These are phyloP conservation scores for Aspergillus chevalieri DNA, from an alignment of 2,329 filamentous ascomycete genomes.

Conservation along the genomic window DNA sequence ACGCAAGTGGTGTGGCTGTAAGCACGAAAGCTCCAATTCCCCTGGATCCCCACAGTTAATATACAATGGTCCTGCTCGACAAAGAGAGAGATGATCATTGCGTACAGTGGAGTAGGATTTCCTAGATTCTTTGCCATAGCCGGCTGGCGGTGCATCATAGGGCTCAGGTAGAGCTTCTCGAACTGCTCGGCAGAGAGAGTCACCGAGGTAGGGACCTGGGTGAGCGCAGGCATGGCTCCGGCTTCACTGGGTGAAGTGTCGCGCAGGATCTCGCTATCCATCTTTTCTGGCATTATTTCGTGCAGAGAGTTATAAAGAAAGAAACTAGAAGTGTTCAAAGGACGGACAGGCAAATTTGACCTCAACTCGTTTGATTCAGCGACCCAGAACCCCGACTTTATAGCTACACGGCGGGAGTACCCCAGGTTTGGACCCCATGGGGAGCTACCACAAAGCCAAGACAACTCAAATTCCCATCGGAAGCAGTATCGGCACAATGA, in stretches of 20 bases:
- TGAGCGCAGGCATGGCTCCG: background rate
- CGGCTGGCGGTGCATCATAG: constrained; percentile 26
- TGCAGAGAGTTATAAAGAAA: too few relatives aligned
- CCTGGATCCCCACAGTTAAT: background rate
- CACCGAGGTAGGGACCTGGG: constrained; percentile 12
- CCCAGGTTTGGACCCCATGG: too few relatives aligned
- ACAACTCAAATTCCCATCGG: too few relatives aligned
- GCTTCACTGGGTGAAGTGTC: background rate
- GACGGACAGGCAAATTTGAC: too few relatives aligned
- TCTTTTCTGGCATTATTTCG: background rate
- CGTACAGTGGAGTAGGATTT: constrained; percentile 28
- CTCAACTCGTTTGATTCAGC: too few relatives aligned
- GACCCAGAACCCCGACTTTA: too few relatives aligned
- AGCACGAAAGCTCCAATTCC: constrained; percentile 8
- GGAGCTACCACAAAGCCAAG: too few relatives aligned
- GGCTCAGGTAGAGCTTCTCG: constrained; percentile 30
- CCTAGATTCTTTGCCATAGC: constrained; percentile 24
- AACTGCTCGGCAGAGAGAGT: constrained; percentile 29
- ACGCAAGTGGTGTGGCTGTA: constrained; percentile 4
- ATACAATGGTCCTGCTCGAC: background rate
- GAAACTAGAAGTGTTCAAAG: too few relatives aligned
- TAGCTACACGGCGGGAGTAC: too few relatives aligned
- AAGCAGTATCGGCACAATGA: too few relatives aligned
- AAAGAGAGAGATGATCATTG: background rate
- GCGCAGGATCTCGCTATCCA: background rate